Conservation (phyloP, 2,329 filamentous ascomycete species). For the Tolypocladium album region DNA sequence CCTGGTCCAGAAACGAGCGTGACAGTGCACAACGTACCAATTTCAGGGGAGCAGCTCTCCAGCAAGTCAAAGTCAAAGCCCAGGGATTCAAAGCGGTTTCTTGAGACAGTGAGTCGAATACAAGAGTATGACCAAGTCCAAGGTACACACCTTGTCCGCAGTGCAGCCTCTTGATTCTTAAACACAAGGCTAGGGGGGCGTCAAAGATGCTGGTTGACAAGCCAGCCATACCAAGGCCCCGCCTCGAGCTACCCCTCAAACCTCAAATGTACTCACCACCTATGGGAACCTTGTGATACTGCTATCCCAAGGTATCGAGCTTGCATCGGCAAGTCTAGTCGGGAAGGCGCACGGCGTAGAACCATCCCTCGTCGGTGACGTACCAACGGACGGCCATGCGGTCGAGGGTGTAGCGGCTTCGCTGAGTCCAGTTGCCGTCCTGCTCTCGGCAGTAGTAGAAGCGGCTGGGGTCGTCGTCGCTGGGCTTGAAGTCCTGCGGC, state of each 20-base stretch:
- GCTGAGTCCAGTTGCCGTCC: constrained; percentile 49
- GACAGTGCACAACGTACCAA: neutral
- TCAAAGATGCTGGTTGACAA: neutral
- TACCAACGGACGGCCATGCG: constrained; percentile 50
- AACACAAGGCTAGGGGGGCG: neutral
- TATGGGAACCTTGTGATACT: neutral
- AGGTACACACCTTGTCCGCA: neutral
- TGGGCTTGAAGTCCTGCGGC: constrained; percentile 53
- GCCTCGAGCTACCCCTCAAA: neutral
- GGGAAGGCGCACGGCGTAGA: constrained; percentile 48
- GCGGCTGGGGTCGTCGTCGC: constrained; percentile 47
- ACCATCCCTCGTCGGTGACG: constrained; percentile 43
- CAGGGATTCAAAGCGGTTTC: neutral
- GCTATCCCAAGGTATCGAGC: neutral
- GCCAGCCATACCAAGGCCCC: neutral
- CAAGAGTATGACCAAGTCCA: neutral
- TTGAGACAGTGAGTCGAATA: neutral
- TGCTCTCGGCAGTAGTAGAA: constrained; percentile 52
- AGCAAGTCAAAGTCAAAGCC: neutral
- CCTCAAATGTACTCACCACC: neutral
- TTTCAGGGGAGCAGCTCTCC: neutral
- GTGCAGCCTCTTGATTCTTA: neutral
- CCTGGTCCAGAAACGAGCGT: neutral
- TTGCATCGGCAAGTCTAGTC: constrained; percentile 10
- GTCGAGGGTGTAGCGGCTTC: constrained; percentile 50